These are phyloP conservation scores for Eremochloa ophiuroides DNA, from an alignment of 176 grass and related monocot genomes.

Conservation along the genomic window DNA sequence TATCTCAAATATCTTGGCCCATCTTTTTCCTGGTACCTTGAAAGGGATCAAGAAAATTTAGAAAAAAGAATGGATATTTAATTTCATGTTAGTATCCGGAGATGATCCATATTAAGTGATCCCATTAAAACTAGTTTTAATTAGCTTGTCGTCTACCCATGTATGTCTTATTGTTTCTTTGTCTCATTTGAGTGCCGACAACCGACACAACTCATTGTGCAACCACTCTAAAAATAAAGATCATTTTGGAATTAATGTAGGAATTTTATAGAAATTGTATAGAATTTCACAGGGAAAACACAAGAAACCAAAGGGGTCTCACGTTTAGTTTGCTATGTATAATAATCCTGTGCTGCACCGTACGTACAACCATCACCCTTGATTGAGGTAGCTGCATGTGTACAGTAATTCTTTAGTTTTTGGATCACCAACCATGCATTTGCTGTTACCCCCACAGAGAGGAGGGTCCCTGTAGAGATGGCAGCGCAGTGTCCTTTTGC, in stretches of 20 bases:
- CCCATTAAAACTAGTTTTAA: background rate
- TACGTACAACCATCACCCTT: background rate
- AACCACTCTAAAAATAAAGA: background rate
- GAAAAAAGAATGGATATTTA: background rate
- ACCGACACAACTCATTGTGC: background rate
- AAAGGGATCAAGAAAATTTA: background rate
- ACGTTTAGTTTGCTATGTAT: background rate
- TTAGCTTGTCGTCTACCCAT: background rate
- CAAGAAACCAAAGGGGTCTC: no score
- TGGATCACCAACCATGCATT: conserved; percentile 38
- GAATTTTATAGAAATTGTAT: no score
- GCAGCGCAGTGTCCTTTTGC: conserved; percentile 61
- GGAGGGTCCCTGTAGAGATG: conserved; percentile 56
- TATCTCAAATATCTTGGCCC: conserved; percentile 21
- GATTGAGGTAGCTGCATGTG: conserved; percentile 11
- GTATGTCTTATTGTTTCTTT: background rate
- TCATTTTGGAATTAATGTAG: no score
- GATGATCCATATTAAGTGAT: background rate
- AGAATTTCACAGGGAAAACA: no score
- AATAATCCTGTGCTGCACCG: background rate
- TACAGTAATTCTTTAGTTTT: conserved; percentile 31
- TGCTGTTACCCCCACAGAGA: conserved; percentile 25
- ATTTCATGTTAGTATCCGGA: conserved; percentile 7
- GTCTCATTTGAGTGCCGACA: background rate
- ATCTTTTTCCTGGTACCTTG: conserved; percentile 21